These are phyloP conservation scores for Planoprotostelium fungivorum DNA, from an alignment of 78 protist species.

Conservation along the genomic window DNA sequence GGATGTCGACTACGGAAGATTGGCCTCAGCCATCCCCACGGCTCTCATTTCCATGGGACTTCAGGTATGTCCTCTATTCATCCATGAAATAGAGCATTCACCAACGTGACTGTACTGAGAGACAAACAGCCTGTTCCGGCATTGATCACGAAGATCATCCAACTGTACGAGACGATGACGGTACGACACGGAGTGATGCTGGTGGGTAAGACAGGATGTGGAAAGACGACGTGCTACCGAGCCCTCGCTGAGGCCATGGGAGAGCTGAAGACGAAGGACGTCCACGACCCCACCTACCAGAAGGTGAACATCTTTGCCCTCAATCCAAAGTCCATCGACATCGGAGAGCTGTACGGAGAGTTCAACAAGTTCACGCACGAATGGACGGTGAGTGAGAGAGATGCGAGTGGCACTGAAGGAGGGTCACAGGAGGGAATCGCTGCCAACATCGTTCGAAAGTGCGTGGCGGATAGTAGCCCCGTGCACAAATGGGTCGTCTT, in stretches of 20 bases:
- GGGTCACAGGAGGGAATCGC: constrained; percentile 90
- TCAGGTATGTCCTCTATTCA: neutral
- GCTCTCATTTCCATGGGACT: neutral
- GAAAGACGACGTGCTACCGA: constrained; percentile 90
- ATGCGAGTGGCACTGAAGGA: neutral
- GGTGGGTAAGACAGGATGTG: constrained; percentile 93
- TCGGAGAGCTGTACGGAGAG: constrained; percentile 90
- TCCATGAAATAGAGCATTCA: constrained; percentile 10
- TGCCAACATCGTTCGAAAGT: constrained; percentile 80
- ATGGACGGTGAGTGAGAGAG: constrained; percentile 66
- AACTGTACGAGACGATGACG: constrained; percentile 77
- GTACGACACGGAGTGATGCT: constrained; percentile 94
- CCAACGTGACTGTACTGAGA: constrained; percentile 19
- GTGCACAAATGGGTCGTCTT: constrained; percentile 93
- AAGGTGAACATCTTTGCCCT: constrained; percentile 55
- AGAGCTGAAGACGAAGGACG: constrained; percentile 14
- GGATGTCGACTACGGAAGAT: constrained; percentile 21
- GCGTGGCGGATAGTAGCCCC: constrained; percentile 64
- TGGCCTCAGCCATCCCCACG: neutral
- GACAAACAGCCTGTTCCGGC: constrained; percentile 27
- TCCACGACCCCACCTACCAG: constrained; percentile 14
- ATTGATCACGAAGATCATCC: constrained; percentile 86
- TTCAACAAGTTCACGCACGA: constrained; percentile 94
- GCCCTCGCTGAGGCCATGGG: constrained; percentile 75
- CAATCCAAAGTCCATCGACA: constrained; percentile 96